Evolutionary conservation across 202 grass and related monocot genomes (phyloP), one percentile per base, ranked within the genome.

Genomic region (Dendrocalamus latiflorus): DNA sequence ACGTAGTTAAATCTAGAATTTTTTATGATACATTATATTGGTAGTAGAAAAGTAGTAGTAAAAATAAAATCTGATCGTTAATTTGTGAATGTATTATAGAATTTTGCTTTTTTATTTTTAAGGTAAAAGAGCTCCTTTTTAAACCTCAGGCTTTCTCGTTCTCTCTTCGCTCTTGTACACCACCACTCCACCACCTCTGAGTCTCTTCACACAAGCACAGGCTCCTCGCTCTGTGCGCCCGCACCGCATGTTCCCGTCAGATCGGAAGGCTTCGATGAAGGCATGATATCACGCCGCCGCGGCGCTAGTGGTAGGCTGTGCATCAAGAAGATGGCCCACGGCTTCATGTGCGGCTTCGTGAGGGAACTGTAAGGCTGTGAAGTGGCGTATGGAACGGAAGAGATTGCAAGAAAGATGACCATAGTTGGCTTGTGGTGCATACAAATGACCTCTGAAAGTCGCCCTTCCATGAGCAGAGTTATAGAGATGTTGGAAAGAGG

Each of bases 321-420:
- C 56, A 66, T 86, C 74, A 83, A 45, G 57, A 82, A 39, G 33
- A 21, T 92, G 7, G 54, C 65, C 20, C 74, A 84, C 25, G 68
- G 84, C 11, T 86, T 86, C 84, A 90, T 90, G 79, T 97, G 94
- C 28, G 91, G 94, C 59, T 97, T 92, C 84, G 86, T 12, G 10
- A 41, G 44, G 22, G 67, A 48, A 4, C 26, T 85, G 25, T 75
- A 84, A 25, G 16, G 25, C 10, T 76, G 38, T 5, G 37, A 86
- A 77, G 44, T 71, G 10, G 54, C 22, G 7, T 1, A 8, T 12
- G 72, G 43, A 64, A 72, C 30, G 7, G 85, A 84, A 65, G 88
- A 85, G 37, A 60, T 89, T 10, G 67, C 37, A 41, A 81, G 57
- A 64, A 92, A 91, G 59, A 78, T 87, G 86, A 88, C 25, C 20